Percentiles rank a stretch among this genome's conserved stretches.
Conservation (phyloP, 176 grass and related monocot species). For the Zoysia pacifica region DNA sequence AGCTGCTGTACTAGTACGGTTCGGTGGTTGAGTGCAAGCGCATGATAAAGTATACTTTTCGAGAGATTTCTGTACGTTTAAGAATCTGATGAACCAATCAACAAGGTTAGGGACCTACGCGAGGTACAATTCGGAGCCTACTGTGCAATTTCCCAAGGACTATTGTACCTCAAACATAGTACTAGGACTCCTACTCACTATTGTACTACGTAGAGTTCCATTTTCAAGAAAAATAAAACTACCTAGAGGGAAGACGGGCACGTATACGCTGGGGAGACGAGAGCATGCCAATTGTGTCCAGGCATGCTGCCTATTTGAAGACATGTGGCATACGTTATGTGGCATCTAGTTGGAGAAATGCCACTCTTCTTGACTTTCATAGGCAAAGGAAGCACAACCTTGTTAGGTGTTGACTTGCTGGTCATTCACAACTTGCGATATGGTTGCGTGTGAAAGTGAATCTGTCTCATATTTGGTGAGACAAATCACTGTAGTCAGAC, state of each 20-base stretch:
- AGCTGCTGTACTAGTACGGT: neutral
- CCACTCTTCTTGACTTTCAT: neutral
- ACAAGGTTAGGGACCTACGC: no score
- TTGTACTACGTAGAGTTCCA: neutral
- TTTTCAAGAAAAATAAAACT: neutral
- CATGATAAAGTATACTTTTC: neutral
- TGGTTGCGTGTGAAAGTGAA: no score
- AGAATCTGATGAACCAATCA: neutral
- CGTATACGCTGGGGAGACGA: neutral
- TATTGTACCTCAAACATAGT: neutral
- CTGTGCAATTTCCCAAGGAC: neutral
- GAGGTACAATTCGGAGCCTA: neutral
- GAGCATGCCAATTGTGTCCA: neutral
- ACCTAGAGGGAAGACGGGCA: neutral
- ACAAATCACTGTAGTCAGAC: no score
- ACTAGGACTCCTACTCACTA: neutral
- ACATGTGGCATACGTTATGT: neutral
- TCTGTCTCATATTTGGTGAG: no score
- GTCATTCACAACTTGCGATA: no score
- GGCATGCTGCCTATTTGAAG: conserved; percentile 26
- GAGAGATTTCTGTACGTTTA: neutral
- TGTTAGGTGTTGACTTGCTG: no score
- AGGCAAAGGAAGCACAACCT: neutral
- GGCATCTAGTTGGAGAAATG: neutral
- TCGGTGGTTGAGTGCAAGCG: neutral